Evolutionary conservation across 2,329 filamentous ascomycete species (phyloP).

Genomic region (Pseudocercospora pini-densiflorae): DNA sequence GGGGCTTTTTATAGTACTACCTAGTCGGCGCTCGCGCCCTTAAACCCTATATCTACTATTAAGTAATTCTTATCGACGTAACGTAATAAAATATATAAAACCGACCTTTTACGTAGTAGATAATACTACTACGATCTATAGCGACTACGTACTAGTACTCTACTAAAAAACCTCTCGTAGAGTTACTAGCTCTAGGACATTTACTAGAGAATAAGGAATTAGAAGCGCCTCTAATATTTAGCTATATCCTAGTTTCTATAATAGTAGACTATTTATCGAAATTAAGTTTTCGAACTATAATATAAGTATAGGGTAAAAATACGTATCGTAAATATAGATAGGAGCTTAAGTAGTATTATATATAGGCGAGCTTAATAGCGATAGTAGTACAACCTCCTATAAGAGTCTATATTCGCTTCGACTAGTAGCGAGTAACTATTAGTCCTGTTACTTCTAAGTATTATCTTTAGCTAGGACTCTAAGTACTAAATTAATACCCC

Average conservation of each 20-base stretch:
- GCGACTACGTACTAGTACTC: background rate
- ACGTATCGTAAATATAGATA: background rate
- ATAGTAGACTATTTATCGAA: background rate
- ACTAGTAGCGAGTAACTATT: too few relatives aligned
- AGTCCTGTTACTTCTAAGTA: too few relatives aligned
- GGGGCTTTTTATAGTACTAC: background rate
- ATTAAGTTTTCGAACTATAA: background rate
- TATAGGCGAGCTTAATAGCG: too few relatives aligned
- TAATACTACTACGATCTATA: background rate
- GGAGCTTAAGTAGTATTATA: too few relatives aligned
- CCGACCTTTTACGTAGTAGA: background rate
- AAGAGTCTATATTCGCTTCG: too few relatives aligned
- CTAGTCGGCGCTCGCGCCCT: background rate
- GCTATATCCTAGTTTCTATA: background rate
- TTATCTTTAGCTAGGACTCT: too few relatives aligned
- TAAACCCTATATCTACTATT: background rate
- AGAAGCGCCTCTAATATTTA: background rate
- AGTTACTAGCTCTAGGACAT: background rate
- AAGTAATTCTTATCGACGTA: background rate
- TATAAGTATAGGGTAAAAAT: background rate
- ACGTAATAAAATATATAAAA: background rate
- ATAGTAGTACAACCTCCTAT: too few relatives aligned
- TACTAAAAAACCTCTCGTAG: background rate
- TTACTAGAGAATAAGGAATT: background rate
- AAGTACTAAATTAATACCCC: too few relatives aligned